These are phyloP conservation scores for Apiospora malaysiana DNA, from an alignment of 2,329 filamentous ascomycete genomes.

Conservation along the genomic window DNA sequence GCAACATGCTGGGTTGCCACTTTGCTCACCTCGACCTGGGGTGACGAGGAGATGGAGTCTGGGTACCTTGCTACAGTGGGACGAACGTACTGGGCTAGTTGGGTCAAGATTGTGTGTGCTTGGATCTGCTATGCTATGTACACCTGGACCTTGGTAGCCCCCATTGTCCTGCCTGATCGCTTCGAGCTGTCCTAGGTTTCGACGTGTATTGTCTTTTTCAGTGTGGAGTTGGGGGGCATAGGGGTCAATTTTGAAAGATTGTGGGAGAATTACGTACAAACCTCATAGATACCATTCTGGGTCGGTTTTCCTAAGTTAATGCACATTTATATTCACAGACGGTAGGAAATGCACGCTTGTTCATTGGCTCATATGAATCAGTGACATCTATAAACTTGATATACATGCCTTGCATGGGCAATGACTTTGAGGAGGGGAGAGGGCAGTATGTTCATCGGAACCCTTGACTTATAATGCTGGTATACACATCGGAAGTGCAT, in stretches of 20 bases:
- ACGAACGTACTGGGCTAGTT: conserved; percentile 94
- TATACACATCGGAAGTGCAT: not conserved
- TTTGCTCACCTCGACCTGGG: conserved; percentile 64
- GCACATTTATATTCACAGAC: not conserved
- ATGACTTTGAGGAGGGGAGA: not conserved
- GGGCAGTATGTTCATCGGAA: not conserved
- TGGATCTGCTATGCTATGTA: conserved; percentile 98
- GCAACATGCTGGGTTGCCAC: conserved; percentile 96
- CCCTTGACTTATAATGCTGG: not conserved
- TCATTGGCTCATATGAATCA: too few relatives aligned
- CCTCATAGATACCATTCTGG: not conserved
- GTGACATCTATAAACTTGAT: not conserved
- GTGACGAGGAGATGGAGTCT: conserved; percentile 65
- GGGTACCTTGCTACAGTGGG: conserved; percentile 90
- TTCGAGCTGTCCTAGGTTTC: conserved; percentile 67
- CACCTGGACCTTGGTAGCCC: conserved; percentile 89
- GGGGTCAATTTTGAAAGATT: not conserved
- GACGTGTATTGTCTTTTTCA: not conserved
- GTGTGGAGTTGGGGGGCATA: not conserved
- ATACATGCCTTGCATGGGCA: not conserved
- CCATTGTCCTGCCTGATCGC: conserved; percentile 82
- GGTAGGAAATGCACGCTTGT: not conserved
- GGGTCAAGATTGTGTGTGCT: conserved; percentile 98
- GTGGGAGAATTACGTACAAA: not conserved
- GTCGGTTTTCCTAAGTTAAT: not conserved